Evolutionary conservation across 164 flowering plant genomes (phyloP).

Genomic region (Houttuynia cordata): DNA sequence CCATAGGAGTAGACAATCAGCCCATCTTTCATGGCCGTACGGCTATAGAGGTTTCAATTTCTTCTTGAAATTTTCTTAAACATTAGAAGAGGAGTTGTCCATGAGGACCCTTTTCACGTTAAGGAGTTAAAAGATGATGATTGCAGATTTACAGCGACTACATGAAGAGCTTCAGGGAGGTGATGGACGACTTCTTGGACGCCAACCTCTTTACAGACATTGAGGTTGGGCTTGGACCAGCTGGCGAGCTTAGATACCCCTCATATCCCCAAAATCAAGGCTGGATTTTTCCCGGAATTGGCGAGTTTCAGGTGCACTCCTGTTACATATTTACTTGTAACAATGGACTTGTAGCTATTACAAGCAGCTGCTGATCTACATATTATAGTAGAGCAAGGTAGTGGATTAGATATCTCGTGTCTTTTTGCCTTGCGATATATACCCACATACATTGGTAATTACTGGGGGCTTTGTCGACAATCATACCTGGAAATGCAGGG

Average conservation of each 20-base stretch:
- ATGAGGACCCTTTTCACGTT: neutral
- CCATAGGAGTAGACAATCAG: constrained; percentile 52
- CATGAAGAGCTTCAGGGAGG: constrained; percentile 83
- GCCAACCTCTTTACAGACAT: constrained; percentile 49
- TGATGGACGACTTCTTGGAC: constrained; percentile 60
- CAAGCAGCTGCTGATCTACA: too few relatives aligned
- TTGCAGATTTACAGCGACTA: constrained; percentile 67
- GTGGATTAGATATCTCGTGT: too few relatives aligned
- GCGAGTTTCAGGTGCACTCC: constrained; percentile 65
- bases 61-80: neutral
- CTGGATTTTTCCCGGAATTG: constrained; percentile 85
- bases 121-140: neutral
- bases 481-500: constrained; percentile 43
- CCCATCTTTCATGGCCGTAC: constrained; percentile 65
- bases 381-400: too few relatives aligned
- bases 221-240: constrained; percentile 92
- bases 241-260: constrained; percentile 86
- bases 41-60: constrained; percentile 42
- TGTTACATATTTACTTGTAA: neutral
- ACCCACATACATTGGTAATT: too few relatives aligned
- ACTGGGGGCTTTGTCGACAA: too few relatives aligned
- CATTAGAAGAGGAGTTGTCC: neutral
- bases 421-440: too few relatives aligned
- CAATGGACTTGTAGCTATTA: too few relatives aligned
- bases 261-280: constrained; percentile 65